Conservation (phyloP, 352 stramenopile species). For the Globisporangium abappressorium region DNA sequence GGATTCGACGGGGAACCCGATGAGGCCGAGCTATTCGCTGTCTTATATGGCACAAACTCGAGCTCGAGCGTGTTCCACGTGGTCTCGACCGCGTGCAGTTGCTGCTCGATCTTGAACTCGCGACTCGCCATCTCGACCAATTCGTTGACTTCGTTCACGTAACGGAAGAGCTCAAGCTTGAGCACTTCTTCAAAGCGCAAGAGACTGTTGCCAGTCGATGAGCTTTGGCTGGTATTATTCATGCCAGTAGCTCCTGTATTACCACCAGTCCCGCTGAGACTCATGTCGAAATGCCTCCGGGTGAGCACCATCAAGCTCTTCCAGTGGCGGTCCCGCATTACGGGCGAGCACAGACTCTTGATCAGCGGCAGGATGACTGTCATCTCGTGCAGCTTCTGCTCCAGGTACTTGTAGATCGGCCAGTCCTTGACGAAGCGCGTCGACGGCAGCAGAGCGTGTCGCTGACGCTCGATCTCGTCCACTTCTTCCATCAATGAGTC, state of each 20-base stretch:
- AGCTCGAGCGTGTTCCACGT: constrained; percentile 90
- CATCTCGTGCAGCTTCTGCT: constrained; percentile 92
- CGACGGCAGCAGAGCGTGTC: constrained; percentile 46
- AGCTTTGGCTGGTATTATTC: neutral
- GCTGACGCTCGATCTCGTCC: constrained; percentile 70
- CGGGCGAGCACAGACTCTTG: constrained; percentile 84
- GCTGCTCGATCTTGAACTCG: constrained; percentile 98
- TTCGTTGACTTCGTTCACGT: constrained; percentile 93
- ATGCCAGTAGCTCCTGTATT: constrained; percentile 2
- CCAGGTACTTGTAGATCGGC: constrained; percentile 90
- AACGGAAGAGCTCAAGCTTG: constrained; percentile 88
- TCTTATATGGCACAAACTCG: constrained; percentile 91
- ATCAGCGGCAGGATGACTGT: constrained; percentile 88
- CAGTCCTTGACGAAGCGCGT: constrained; percentile 85
- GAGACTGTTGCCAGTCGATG: constrained; percentile 19
- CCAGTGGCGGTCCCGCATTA: constrained; percentile 89
- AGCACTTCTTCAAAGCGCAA: constrained; percentile 92
- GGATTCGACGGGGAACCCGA: neutral
- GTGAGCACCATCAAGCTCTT: constrained; percentile 85
- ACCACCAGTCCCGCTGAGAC: constrained; percentile 6
- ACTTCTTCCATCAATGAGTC: constrained; percentile 89
- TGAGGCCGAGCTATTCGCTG: constrained; percentile 24
- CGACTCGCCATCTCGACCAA: constrained; percentile 93
- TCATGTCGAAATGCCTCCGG: constrained; percentile 84
- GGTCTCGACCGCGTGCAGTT: constrained; percentile 90